These are phyloP conservation scores for Geotrichum armillariae DNA, from an alignment of 1,139 yeast genomes.

Conservation along the genomic window DNA sequence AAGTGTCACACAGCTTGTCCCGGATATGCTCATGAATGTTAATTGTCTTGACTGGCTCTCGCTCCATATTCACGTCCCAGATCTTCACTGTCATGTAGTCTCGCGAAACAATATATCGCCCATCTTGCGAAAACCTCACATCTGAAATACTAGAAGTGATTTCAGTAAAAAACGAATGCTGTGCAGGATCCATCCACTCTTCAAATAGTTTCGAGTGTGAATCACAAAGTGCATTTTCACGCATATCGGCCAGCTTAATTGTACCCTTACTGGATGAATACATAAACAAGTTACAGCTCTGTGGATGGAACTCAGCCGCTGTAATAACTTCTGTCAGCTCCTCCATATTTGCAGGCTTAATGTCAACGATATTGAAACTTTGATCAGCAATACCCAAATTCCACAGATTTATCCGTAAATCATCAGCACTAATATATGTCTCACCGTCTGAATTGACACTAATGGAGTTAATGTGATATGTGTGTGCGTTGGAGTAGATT, in stretches of 20 bases:
- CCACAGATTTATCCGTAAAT: slow-evolving; percentile 94
- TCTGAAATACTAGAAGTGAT: slow-evolving; percentile 94
- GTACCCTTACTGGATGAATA: slow-evolving; percentile 97
- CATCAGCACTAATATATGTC: slow-evolving; percentile 92
- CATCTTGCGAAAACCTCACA: slow-evolving; percentile 89
- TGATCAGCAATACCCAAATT: slow-evolving; percentile 93
- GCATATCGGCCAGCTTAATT: slow-evolving; percentile 93
- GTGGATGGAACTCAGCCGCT: slow-evolving; percentile 96
- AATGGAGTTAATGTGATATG: slow-evolving; percentile 95
- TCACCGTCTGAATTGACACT: slow-evolving; percentile 95
- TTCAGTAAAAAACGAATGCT: slow-evolving; percentile 95
- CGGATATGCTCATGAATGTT: slow-evolving; percentile 94
- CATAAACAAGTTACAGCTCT: slow-evolving; percentile 90
- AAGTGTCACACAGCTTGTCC: slow-evolving; percentile 92
- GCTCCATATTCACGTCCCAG: slow-evolving; percentile 97
- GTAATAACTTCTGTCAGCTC: slow-evolving; percentile 98
- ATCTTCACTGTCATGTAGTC: slow-evolving; percentile 97
- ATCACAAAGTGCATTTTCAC: slow-evolving; percentile 93
- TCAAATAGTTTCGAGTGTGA: slow-evolving; percentile 83
- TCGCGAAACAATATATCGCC: slow-evolving; percentile 90
- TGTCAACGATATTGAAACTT: slow-evolving; percentile 92
- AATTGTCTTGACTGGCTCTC: slow-evolving; percentile 89
- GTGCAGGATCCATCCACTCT: slow-evolving; percentile 89
- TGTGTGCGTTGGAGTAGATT: slow-evolving; percentile 93
- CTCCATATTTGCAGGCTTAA: slow-evolving; percentile 98